These are phyloP conservation scores for Picea glauca DNA, from an alignment of 75 land plant species.

Conservation along the genomic window DNA sequence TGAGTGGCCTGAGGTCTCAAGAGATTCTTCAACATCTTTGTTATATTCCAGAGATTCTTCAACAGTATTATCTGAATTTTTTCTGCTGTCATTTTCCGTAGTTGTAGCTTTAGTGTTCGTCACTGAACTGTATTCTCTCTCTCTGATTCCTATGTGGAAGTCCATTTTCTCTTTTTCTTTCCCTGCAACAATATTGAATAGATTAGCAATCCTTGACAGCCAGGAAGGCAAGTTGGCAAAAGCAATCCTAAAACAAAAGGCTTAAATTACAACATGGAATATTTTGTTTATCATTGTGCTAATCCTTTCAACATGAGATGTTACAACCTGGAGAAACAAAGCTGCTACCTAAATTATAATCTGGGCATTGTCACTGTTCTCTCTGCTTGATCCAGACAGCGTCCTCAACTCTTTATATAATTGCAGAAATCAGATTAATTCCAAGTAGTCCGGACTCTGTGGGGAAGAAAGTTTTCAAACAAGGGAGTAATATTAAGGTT, in stretches of 20 bases:
- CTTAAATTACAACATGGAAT: not conserved
- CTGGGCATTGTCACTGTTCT: not conserved
- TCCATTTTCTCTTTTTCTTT: not conserved
- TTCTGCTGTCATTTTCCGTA: not conserved
- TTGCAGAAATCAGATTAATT: not conserved
- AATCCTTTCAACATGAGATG: not conserved
- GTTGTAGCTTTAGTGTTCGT: not conserved
- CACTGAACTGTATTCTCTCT: constrained; percentile 3
- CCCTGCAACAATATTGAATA: not conserved
- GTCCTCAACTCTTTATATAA: not conserved
- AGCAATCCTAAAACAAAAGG: not conserved
- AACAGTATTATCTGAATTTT: not conserved
- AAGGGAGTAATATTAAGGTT: not conserved
- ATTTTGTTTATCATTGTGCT: not conserved
- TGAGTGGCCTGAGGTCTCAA: not conserved
- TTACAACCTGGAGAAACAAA: not conserved
- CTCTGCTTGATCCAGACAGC: not conserved
- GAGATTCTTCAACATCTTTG: not conserved
- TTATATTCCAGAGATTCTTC: not conserved
- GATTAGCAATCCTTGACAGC: not conserved
- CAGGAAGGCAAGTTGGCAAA: not conserved
- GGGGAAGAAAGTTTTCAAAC: not conserved
- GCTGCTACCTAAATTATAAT: not conserved
- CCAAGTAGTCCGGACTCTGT: not conserved
- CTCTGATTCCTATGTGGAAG: not conserved